Evolutionary conservation across 2,329 filamentous ascomycete species (phyloP).

Genomic region (Curvularia lunata): DNA sequence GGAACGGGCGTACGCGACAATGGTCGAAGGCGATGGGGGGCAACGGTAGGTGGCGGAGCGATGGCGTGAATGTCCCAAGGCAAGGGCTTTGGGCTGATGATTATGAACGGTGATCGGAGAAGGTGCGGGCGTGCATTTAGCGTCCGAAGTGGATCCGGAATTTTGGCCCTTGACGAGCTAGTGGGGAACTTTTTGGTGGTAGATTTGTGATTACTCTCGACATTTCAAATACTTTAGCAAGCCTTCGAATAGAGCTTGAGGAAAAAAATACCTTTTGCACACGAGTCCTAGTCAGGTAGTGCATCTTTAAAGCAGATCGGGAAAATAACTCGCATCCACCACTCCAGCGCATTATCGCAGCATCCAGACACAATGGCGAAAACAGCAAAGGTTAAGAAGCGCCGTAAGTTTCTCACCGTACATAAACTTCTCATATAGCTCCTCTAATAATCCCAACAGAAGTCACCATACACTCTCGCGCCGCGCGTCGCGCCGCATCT

Average conservation of each 20-base stretch:
- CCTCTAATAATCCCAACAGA: constrained; percentile 51
- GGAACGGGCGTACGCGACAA: constrained; percentile 15
- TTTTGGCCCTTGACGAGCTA: constrained; percentile 19
- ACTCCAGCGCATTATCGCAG: background rate
- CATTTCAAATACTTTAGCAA: background rate
- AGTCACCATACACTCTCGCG: constrained; percentile 73
- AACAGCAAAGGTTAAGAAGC: constrained; percentile 56
- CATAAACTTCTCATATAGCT: background rate
- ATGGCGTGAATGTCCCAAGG: constrained; percentile 21
- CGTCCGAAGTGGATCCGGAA: constrained; percentile 17
- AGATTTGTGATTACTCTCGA: constrained; percentile 4
- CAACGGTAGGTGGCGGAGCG: constrained; percentile 21
- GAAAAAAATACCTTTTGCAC: background rate
- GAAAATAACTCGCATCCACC: background rate
- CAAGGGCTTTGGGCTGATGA: constrained; percentile 17
- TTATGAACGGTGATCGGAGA: constrained; percentile 18
- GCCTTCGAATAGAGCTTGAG: background rate
- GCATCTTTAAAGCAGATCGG: background rate
- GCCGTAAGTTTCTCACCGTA: constrained; percentile 35
- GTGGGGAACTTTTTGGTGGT: constrained; percentile 21
- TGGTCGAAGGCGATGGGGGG: constrained; percentile 12
- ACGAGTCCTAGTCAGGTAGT: background rate
- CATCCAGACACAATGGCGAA: constrained; percentile 49
- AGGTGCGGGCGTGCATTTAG: constrained; percentile 22
- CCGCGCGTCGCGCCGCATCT: constrained; percentile 73